phyloP scores from a whole-genome alignment of 306 rosid genomes.

The Mimosa pudica region DNA sequence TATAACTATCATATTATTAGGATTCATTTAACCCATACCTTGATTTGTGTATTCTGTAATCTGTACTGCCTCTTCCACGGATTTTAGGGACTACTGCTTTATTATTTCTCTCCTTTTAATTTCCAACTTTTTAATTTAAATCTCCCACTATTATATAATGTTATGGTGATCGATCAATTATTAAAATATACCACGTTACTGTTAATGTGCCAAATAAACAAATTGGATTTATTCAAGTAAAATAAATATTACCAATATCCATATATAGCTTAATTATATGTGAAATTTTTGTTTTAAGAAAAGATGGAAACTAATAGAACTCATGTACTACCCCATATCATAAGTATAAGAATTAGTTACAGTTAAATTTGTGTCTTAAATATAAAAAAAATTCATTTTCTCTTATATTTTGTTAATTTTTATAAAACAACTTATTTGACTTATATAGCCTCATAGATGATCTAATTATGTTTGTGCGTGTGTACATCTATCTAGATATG shows the following conservation, averaged over 20 bases:
- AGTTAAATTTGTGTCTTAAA: too few relatives aligned
- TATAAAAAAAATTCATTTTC: too few relatives aligned
- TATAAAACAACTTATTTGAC: too few relatives aligned
- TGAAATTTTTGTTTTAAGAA: background rate
- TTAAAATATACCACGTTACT: background rate
- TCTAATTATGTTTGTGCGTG: too few relatives aligned
- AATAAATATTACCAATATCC: background rate
- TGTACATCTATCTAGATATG: too few relatives aligned
- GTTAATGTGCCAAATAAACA: background rate
- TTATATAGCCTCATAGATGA: too few relatives aligned
- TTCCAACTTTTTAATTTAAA: background rate
- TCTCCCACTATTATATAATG: too few relatives aligned
- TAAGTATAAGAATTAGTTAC: too few relatives aligned
- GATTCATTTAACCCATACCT: slow-evolving; percentile 55
- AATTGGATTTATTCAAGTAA: background rate
- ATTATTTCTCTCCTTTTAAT: slow-evolving; percentile 4
- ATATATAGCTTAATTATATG: background rate
- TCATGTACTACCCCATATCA: too few relatives aligned
- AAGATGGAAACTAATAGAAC: too few relatives aligned
- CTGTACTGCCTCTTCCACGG: slow-evolving; percentile 61
- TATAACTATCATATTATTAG: slow-evolving; percentile 11
- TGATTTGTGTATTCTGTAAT: slow-evolving; percentile 63
- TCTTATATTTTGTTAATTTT: too few relatives aligned
- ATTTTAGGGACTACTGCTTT: slow-evolving; percentile 52
- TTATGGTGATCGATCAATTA: background rate